Evolutionary conservation across 2,329 filamentous ascomycete genomes (phyloP).

Genomic region (Hawksworthiomyces lignivorus): DNA sequence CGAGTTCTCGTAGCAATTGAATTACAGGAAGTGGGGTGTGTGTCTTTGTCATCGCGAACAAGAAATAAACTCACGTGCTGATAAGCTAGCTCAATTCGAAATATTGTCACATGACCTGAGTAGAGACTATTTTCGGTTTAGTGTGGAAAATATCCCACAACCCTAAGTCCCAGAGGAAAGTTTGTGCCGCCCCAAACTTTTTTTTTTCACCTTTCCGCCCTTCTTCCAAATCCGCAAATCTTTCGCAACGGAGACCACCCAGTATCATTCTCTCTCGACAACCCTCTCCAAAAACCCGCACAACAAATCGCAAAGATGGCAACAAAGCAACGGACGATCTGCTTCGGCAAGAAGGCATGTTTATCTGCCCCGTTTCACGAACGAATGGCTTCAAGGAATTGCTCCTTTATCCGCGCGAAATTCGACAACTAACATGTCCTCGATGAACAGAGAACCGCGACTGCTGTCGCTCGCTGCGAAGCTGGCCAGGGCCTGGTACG

Average conservation of each 20-base stretch:
- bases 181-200: slow-evolving; percentile 9
- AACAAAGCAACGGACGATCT: slow-evolving; percentile 78
- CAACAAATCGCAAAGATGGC: slow-evolving; percentile 54
- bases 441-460: slow-evolving; percentile 60
- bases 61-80: not conserved
- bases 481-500: slow-evolving; percentile 54
- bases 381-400: no score
- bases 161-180: slow-evolving; percentile 9
- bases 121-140: slow-evolving; percentile 2
- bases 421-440: no score
- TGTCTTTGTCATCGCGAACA: no score
- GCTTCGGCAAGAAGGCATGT: slow-evolving; percentile 85
- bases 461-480: slow-evolving; percentile 86
- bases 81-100: not conserved
- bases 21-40: no score
- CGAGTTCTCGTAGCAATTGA: no score
- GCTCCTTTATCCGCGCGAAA: no score
- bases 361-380: not conserved
- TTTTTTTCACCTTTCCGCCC: slow-evolving; percentile 5
- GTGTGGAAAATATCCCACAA: slow-evolving; percentile 14
- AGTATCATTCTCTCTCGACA: slow-evolving; percentile 1
- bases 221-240: slow-evolving; percentile 3
- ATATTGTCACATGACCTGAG: no score
- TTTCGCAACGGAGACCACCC: slow-evolving; percentile 2
- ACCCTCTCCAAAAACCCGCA: slow-evolving; percentile 9